Evolutionary conservation across 306 rosid species (phyloP), one percentile per base, ranked within the genome.

Genomic region (Pyrus betulifolia): DNA sequence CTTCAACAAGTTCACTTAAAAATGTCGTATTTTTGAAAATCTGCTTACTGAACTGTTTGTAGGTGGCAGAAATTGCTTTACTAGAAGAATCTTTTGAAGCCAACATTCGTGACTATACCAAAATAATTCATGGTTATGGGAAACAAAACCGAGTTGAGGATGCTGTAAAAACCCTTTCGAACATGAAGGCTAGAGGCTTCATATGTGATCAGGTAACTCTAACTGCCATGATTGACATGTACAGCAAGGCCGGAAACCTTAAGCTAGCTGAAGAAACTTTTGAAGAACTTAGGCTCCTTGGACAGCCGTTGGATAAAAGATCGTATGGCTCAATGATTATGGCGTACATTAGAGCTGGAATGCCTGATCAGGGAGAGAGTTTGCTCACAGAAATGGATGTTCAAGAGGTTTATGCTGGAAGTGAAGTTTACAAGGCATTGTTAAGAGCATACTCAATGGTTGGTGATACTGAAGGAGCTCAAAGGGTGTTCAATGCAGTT

Each of bases 371-470:
- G 38, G 98, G 96, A 25, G 96, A 94, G 74, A 62, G 1, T n/a
- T 79, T 94, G 73, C 91, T 90, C 9, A 51, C 30, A 74, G 95
- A 94, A 87, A 92, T 92, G 97, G 93, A 90, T 22, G 86, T 74
- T 22, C 89, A 79, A 71, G 95, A 92, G 76, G 84, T 90, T 73
- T 82, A 72, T 9, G 95, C 93, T 1, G 97, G 95, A 59, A 89
- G 92, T 31, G 97, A 94, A 82, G 85, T 92, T 70, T 94, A 89
- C 87, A 94, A 94, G 83, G 98, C 98, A 72, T 82, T 92, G 80
- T 85, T 94, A 67, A 86, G 97, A 85, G 88, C 90, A 52, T 90
- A 90, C 78, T 90, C 98, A 10, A 76, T 77, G 88, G 38, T 18
- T 4, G 92, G 96, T 21, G 85, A 94, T 19, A 78, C 90, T 1